phyloP scores from a whole-genome alignment of 352 stramenopile genomes.

The Globisporangium polare region DNA sequence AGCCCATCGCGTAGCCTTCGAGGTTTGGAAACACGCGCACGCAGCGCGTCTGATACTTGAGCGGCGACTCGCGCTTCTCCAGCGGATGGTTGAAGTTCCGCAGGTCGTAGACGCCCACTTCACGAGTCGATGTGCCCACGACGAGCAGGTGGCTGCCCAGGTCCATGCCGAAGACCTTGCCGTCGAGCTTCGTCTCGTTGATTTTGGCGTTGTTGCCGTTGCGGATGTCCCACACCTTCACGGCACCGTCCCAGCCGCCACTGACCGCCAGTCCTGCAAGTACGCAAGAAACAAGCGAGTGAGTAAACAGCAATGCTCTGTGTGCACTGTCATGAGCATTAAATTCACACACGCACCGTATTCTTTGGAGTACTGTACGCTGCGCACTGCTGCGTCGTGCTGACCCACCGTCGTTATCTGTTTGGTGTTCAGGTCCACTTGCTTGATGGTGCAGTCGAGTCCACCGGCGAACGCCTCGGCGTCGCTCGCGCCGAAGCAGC shows the following conservation, averaged over 20 bases:
- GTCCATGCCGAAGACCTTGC: slow-evolving; percentile 74
- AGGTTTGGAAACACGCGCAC: slow-evolving; percentile 68
- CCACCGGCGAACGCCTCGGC: slow-evolving; percentile 68
- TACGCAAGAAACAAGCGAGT: background rate
- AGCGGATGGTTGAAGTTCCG: slow-evolving; percentile 64
- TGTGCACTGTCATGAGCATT: background rate
- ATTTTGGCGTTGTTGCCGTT: slow-evolving; percentile 48
- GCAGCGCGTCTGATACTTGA: slow-evolving; percentile 93
- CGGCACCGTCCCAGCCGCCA: slow-evolving; percentile 59
- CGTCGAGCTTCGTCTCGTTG: slow-evolving; percentile 34
- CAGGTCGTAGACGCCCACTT: slow-evolving; percentile 81
- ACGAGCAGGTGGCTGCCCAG: slow-evolving; percentile 54
- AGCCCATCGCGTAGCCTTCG: slow-evolving; percentile 88
- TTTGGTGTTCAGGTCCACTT: slow-evolving; percentile 52
- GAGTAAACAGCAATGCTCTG: background rate
- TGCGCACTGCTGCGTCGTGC: slow-evolving; percentile 48
- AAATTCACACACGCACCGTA: slow-evolving; percentile 18
- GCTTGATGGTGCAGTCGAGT: slow-evolving; percentile 59
- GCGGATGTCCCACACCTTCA: slow-evolving; percentile 68
- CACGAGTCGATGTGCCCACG: slow-evolving; percentile 44
- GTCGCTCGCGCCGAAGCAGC: slow-evolving; percentile 56
- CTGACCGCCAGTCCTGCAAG: slow-evolving; percentile 42
- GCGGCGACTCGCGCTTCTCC: slow-evolving; percentile 64
- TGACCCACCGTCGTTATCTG: slow-evolving; percentile 27
- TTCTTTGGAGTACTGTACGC: slow-evolving; percentile 56